Evolutionary conservation across 2,329 filamentous ascomycete species (phyloP).

Genomic region (Aspergillus sp.): DNA sequence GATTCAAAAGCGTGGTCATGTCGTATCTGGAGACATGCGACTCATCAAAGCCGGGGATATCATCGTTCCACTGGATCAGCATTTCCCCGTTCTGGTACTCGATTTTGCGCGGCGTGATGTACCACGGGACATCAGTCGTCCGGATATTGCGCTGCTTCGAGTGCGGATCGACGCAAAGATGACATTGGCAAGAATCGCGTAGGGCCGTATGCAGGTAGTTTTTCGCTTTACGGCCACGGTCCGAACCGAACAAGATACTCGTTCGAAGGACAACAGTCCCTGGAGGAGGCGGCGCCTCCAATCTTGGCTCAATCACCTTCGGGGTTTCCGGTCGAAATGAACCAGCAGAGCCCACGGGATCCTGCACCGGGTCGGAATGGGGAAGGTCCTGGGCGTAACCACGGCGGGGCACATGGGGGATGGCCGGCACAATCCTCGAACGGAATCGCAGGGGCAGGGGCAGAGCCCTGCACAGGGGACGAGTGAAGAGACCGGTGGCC

Average conservation of each 20-base stretch:
- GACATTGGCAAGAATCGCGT: slow-evolving; percentile 40
- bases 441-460: background rate
- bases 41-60: slow-evolving; percentile 39
- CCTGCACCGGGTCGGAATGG: background rate
- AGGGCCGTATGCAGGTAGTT: background rate
- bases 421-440: background rate
- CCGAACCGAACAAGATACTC: background rate
- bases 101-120: slow-evolving; percentile 36
- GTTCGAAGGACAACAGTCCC: background rate
- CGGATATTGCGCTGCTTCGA: slow-evolving; percentile 58
- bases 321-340: too few relatives aligned
- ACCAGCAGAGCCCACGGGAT: too few relatives aligned
- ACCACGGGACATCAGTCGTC: slow-evolving; percentile 53
- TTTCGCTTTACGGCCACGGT: background rate
- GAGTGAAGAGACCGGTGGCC: background rate
- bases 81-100: slow-evolving; percentile 37
- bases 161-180: slow-evolving; percentile 46
- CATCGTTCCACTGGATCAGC: slow-evolving; percentile 54
- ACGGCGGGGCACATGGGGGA: background rate
- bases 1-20: slow-evolving; percentile 7
- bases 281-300: background rate
- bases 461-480: background rate
- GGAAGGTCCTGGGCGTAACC: background rate
- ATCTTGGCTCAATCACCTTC: background rate
- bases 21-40: slow-evolving; percentile 35